phyloP scores from a whole-genome alignment of 202 grass and related monocot genomes.

The Thinopyrum obtusiflorum region DNA sequence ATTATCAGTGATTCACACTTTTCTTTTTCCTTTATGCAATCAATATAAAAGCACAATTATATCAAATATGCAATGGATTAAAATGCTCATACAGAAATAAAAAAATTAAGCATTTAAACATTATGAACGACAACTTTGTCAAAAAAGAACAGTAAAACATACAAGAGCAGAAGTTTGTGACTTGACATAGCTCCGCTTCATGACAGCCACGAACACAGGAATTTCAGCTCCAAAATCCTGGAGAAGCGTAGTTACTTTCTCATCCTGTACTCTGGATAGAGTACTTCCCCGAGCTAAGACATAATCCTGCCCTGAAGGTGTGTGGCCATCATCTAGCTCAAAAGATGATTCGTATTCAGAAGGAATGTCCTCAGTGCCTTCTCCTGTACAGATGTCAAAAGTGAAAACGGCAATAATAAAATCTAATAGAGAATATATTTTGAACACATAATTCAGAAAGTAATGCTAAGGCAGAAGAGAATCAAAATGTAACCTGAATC shows the following conservation, averaged over 20 bases:
- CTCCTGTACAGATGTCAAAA: background rate
- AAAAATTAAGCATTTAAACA: background rate
- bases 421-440: background rate
- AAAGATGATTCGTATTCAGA: background rate
- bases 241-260: slow-evolving; percentile 1
- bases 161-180: background rate
- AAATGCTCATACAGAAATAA: background rate
- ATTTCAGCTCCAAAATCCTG: background rate
- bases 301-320: background rate
- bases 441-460: background rate
- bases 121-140: background rate
- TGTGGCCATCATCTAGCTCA: background rate
- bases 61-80: background rate
- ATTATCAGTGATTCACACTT: background rate
- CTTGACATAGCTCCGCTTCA: background rate
- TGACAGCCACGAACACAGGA: slow-evolving; percentile 20
- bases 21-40: background rate
- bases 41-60: background rate
- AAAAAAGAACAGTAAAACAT: background rate
- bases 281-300: background rate
- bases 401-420: background rate
- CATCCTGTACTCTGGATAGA: slow-evolving; percentile 11
- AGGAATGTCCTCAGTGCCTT: background rate
- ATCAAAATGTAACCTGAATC: slow-evolving; percentile 25
- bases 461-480: background rate